Base-by-base conservation (phyloP, 139 green algal genomes). In the Raphidocelis subcapitata region DNA sequence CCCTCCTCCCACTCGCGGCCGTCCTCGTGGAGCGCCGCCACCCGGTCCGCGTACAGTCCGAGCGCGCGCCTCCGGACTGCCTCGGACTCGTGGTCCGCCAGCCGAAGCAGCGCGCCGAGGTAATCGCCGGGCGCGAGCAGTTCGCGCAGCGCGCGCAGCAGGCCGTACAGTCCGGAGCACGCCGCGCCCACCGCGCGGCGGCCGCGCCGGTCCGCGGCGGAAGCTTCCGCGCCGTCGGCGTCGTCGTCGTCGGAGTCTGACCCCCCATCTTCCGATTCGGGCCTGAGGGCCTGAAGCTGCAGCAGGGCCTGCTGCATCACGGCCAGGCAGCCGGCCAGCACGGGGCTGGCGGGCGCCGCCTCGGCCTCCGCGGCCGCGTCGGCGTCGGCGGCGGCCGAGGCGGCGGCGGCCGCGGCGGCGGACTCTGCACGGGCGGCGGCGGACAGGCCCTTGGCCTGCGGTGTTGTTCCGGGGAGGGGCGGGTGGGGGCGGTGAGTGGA, bases 31-130 rank as follows among this genome's bases (percentile, higher is more conserved):
- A 73, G 51, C 29, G 32, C 56, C 0, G 26, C 20, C 29, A 78
- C 37, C 24, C 67, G 47, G 64, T 75, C 78, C 0, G 75, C 75
- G 5, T 91, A 73, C 46, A 94, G 80, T 61, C 73, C 72, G 55
- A 94, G 69, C 8, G 88, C 89, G 29, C 83, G 76, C 55, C 85
- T 82, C 24, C 79, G 77, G 49, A 92, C 74, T 3, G 65, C 69
- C 29, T 87, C 85, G 10, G 64, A 56, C 0, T 77, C 62, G 57
- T 80, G 76, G 44, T 66, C 41, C 3, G 75, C 74, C 33, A 93
- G 69, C n/a, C 63, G 35, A 12, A 81, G 76, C 26, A 94, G 74
- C 0, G 77, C 72, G 16, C 54, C 33, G 14, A 93, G 47, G 72
- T 90, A 94, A n/a, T 67, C 72, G 37, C 74, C 59, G 0, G 74